These are phyloP conservation scores for Scortechinia acanthostroma DNA, from an alignment of 2,329 filamentous ascomycete species.

Conservation along the genomic window DNA sequence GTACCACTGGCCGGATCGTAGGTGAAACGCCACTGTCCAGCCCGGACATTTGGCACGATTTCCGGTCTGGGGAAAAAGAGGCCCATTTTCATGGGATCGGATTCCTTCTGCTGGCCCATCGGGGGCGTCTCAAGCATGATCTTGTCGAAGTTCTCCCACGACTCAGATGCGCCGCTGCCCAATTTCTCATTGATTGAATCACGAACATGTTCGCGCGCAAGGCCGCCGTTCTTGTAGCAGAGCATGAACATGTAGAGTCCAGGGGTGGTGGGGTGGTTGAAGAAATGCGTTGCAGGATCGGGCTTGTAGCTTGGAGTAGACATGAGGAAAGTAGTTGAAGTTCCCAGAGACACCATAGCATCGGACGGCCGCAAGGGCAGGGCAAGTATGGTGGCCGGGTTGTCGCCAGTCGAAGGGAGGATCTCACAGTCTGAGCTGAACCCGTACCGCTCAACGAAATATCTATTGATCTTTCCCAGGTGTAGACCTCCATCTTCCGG, in stretches of 20 bases:
- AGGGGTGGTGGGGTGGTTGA: constrained; percentile 88
- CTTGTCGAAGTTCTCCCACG: constrained; percentile 77
- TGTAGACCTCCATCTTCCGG: constrained; percentile 72
- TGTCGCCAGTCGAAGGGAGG: constrained; percentile 87
- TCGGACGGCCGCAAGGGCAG: constrained; percentile 81
- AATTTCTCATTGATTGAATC: constrained; percentile 62
- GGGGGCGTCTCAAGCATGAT: constrained; percentile 61
- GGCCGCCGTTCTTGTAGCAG: constrained; percentile 96
- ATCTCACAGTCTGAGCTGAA: constrained; percentile 72
- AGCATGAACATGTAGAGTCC: constrained; percentile 99
- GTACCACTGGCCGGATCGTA: constrained; percentile 26
- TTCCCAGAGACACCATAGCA: constrained; percentile 89
- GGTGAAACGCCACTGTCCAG: constrained; percentile 80
- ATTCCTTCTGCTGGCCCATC: constrained; percentile 48
- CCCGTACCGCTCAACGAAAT: constrained; percentile 74
- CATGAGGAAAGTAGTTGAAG: constrained; percentile 96
- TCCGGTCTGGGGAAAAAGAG: constrained; percentile 94
- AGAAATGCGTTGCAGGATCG: constrained; percentile 89
- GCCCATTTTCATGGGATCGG: constrained; percentile 63
- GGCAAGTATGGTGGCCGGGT: constrained; percentile 88
- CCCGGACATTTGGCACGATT: constrained; percentile 83
- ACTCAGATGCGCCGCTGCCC: constrained; percentile 20
- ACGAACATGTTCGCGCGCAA: constrained; percentile 83
- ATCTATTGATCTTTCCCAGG: constrained; percentile 69
- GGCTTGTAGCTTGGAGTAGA: constrained; percentile 86